Conservation (phyloP, 2,329 filamentous ascomycete genomes). For the Simplicillium sp. region DNA sequence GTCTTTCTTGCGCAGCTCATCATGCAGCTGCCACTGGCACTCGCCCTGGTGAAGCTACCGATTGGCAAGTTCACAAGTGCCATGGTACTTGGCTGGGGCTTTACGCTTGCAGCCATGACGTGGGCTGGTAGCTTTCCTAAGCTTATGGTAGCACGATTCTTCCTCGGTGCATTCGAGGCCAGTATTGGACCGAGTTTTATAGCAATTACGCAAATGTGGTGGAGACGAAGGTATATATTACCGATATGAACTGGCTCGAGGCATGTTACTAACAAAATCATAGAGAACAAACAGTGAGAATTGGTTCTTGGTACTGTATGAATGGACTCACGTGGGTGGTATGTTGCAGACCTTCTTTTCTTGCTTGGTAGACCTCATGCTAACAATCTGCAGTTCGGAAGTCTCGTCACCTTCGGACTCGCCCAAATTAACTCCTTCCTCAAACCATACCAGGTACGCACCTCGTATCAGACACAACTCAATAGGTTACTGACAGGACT, state of each 20-base stretch:
- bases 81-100: conserved; percentile 45
- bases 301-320: conserved; percentile 51
- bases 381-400: conserved; percentile 30
- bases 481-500: background rate
- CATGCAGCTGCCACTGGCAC: conserved; percentile 45
- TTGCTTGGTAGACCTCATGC: background rate
- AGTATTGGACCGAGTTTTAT: conserved; percentile 39
- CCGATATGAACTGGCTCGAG: background rate
- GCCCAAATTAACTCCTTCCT: conserved; percentile 42
- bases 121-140: conserved; percentile 38
- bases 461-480: background rate
- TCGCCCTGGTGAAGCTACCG: conserved; percentile 49
- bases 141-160: conserved; percentile 41
- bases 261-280: conserved; percentile 4
- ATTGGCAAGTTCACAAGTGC: conserved; percentile 52
- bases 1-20: conserved; percentile 51
- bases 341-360: conserved; percentile 4
- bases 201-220: conserved; percentile 54
- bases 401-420: conserved; percentile 47
- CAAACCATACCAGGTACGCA: conserved; percentile 36
- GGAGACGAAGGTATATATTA: conserved; percentile 31
- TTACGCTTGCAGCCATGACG: conserved; percentile 40
- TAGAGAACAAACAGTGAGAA: conserved; percentile 46
- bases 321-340: conserved; percentile 49
- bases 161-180: conserved; percentile 48